Conservation (phyloP, 305 asterid genomes). For the Coffea humblotiana region DNA sequence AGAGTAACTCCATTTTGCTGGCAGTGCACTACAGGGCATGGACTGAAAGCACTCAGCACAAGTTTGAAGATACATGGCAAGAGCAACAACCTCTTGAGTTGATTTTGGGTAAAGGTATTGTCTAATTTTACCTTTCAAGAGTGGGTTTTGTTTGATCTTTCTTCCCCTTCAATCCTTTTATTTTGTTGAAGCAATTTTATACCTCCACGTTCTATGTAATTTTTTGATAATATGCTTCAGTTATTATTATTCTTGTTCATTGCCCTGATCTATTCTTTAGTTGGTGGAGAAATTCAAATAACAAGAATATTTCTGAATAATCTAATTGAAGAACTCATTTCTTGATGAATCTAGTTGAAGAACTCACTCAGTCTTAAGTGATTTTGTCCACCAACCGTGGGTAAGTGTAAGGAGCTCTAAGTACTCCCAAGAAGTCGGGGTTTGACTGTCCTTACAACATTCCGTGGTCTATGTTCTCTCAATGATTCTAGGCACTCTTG, state of each 20-base stretch:
- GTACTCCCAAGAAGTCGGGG: too few relatives aligned
- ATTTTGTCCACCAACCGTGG: background rate
- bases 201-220: background rate
- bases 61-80: constrained; percentile 96
- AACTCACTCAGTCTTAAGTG: background rate
- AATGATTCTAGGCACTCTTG: too few relatives aligned
- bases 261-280: background rate
- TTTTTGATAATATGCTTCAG: too few relatives aligned
- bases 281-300: background rate
- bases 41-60: constrained; percentile 83
- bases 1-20: constrained; percentile 6
- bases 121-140: constrained; percentile 16
- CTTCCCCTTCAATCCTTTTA: background rate
- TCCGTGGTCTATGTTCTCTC: too few relatives aligned
- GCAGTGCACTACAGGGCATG: constrained; percentile 96
- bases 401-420: too few relatives aligned
- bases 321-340: too few relatives aligned
- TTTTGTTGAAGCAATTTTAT: background rate
- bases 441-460: too few relatives aligned
- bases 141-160: constrained; percentile 11
- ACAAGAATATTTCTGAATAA: background rate
- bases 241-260: background rate
- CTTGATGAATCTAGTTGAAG: background rate
- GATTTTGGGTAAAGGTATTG: constrained; percentile 85
- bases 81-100: constrained; percentile 93